Evolutionary conservation across 2,329 filamentous ascomycete genomes (phyloP).

Genomic region (Colletotrichum liaoningense): DNA sequence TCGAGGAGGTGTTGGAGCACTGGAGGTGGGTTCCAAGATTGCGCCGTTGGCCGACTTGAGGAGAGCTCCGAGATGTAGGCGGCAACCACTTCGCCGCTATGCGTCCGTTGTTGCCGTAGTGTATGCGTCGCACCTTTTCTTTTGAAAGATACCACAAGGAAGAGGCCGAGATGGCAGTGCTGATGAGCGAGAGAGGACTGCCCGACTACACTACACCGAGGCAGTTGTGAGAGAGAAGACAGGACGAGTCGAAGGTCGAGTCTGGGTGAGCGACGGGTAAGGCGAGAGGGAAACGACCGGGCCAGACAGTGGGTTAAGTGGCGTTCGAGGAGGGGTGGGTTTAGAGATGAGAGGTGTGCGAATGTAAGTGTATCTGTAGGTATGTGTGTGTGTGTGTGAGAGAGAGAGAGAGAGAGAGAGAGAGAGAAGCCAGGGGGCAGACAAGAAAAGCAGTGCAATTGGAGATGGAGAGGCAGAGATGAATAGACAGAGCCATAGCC

Average conservation of each 20-base stretch:
- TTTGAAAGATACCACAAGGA: neutral
- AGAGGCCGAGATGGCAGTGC: conserved; percentile 17
- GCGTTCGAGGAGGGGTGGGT: conserved; percentile 23
- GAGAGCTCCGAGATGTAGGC: conserved; percentile 6
- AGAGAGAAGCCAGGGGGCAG: neutral
- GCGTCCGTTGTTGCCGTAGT: conserved; percentile 2
- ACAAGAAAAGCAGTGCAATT: neutral
- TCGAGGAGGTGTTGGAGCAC: conserved; percentile 2
- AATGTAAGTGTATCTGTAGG: neutral
- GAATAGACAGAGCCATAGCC: neutral
- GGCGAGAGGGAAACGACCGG: conserved; percentile 15
- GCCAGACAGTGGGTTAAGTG: conserved; percentile 29
- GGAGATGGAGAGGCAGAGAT: neutral
- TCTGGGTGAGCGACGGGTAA: conserved; percentile 9
- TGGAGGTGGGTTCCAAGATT: neutral
- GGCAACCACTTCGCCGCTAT: conserved; percentile 3
- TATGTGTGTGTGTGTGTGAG: neutral
- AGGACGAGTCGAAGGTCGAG: conserved; percentile 2
- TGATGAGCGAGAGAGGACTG: neutral
- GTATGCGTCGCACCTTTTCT: neutral
- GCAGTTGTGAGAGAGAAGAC: conserved; percentile 18
- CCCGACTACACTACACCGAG: conserved; percentile 5
- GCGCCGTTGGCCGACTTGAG: neutral
- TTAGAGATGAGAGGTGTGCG: conserved; percentile 18
- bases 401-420: too few species aligned